phyloP scores from a whole-genome alignment of 2,329 filamentous ascomycete species.

The Colletotrichum sp. region DNA sequence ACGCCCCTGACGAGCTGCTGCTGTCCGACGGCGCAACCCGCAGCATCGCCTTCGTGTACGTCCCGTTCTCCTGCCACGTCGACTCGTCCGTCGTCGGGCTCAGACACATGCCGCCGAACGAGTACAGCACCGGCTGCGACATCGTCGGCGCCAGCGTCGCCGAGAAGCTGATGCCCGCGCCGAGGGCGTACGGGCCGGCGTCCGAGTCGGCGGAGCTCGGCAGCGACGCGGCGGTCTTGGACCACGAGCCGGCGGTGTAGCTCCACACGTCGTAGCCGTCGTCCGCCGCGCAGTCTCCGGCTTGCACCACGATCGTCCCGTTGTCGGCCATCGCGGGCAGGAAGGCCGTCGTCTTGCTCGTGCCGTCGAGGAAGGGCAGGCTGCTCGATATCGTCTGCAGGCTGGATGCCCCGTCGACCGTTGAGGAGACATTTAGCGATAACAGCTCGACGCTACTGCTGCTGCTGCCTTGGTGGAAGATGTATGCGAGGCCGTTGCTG shows the following conservation, averaged over 20 bases:
- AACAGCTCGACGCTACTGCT: constrained; percentile 56
- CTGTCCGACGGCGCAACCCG: constrained; percentile 56
- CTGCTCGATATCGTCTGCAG: constrained; percentile 57
- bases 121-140: constrained; percentile 65
- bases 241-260: constrained; percentile 61
- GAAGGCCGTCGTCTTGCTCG: constrained; percentile 60
- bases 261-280: constrained; percentile 68
- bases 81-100: constrained; percentile 39
- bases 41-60: constrained; percentile 83
- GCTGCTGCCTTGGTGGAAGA: constrained; percentile 62
- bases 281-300: constrained; percentile 70
- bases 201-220: constrained; percentile 22
- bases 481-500: constrained; percentile 66
- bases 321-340: constrained; percentile 69
- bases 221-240: constrained; percentile 30
- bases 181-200: constrained; percentile 54
- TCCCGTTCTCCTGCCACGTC: constrained; percentile 70
- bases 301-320: constrained; percentile 75
- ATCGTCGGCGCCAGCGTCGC: constrained; percentile 57
- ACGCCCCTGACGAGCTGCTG: constrained; percentile 25
- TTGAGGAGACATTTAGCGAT: constrained; percentile 68
- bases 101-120: constrained; percentile 93
- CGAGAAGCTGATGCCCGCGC: constrained; percentile 70
- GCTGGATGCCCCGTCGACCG: constrained; percentile 50
- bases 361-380: constrained; percentile 66